phyloP scores from a whole-genome alignment of 1,139 yeast species.

The Lodderomyces jiufengensis region DNA sequence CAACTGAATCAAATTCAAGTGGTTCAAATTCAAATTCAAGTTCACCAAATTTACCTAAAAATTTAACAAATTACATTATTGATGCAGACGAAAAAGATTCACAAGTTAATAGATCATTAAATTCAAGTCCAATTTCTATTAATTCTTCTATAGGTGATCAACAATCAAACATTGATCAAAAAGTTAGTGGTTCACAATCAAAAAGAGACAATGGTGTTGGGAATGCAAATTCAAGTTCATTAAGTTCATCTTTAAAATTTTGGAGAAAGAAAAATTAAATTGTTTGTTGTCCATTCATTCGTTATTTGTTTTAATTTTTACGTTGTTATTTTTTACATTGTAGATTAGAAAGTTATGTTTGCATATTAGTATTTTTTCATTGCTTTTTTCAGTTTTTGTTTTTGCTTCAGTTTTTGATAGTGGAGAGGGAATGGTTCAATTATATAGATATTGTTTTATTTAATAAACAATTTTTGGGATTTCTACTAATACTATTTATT shows the following conservation, averaged over 20 bases:
- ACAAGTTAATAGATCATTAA: slow-evolving; percentile 1
- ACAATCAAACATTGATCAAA: slow-evolving; percentile 1
- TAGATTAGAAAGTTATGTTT: background rate
- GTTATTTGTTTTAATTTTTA: too few species aligned
- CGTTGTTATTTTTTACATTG: background rate
- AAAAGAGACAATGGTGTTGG: background rate
- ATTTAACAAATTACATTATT: background rate
- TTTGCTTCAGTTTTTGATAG: too few species aligned
- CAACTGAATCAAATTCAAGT: too few species aligned
- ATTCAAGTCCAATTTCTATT: slow-evolving; percentile 8
- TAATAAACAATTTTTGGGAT: too few species aligned
- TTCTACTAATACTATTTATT: too few species aligned
- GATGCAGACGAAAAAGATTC: background rate
- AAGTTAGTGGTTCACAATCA: background rate
- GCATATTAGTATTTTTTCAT: background rate
- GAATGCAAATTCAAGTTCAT: background rate
- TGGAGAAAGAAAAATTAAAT: slow-evolving; percentile 11
- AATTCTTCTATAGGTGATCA: background rate
- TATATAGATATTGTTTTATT: too few species aligned
- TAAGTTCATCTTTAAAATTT: slow-evolving; percentile 12
- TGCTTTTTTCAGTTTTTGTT: background rate
- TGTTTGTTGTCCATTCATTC: background rate
- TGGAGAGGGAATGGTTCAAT: too few species aligned
- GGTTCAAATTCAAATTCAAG: background rate
- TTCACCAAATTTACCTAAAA: background rate